phyloP scores from a whole-genome alignment of 208 protist species.

The Leishmania amazonensis region DNA sequence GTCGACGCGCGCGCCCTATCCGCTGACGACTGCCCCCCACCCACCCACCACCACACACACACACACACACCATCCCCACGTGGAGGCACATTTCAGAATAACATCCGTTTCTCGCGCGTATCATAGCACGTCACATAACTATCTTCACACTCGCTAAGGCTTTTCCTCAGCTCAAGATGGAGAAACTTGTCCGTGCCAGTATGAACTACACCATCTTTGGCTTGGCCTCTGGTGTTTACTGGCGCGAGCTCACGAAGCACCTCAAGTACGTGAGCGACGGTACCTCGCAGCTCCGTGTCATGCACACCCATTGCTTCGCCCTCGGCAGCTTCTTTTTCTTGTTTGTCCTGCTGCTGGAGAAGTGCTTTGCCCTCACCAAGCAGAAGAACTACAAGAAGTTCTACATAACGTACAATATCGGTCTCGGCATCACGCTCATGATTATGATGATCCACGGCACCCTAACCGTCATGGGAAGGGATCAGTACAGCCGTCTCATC shows the following conservation, averaged over 20 bases:
- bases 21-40: neutral
- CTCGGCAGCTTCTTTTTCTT: slow-evolving; percentile 67
- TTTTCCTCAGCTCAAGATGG: slow-evolving; percentile 25
- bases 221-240: slow-evolving; percentile 53
- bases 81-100: neutral
- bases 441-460: slow-evolving; percentile 62
- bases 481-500: slow-evolving; percentile 38
- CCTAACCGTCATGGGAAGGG: slow-evolving; percentile 48
- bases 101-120: neutral
- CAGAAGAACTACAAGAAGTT: slow-evolving; percentile 70
- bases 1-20: neutral
- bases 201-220: slow-evolving; percentile 53
- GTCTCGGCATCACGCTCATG: slow-evolving; percentile 59
- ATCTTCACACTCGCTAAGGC: neutral
- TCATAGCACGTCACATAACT: neutral
- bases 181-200: slow-evolving; percentile 54
- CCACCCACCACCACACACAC: neutral
- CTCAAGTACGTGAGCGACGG: slow-evolving; percentile 32
- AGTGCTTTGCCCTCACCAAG: slow-evolving; percentile 46
- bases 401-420: slow-evolving; percentile 61
- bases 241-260: slow-evolving; percentile 52
- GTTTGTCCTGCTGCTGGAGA: slow-evolving; percentile 59
- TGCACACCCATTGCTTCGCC: slow-evolving; percentile 69
- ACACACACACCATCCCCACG: neutral
- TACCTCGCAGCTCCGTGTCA: slow-evolving; percentile 54